phyloP scores from a whole-genome alignment of 495 filamentous ascomycete genomes.

The Trypethelium eluteriae region DNA sequence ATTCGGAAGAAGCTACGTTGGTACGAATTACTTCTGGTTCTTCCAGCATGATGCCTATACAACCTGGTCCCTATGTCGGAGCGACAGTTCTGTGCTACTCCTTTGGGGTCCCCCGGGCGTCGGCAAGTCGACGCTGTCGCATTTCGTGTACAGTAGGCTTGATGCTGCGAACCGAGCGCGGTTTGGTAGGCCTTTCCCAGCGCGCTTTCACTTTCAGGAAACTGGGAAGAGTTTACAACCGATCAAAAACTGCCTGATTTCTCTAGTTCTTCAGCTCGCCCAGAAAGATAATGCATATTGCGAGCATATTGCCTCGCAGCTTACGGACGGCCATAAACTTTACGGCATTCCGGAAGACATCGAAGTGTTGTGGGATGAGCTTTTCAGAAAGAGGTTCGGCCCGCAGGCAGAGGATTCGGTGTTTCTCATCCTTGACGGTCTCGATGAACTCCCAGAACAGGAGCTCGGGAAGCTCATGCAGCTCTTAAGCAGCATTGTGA shows the following conservation, averaged over 20 bases:
- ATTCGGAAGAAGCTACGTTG: conserved; percentile 10
- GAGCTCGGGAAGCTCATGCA: background rate
- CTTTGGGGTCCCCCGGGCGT: background rate
- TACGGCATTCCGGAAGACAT: background rate
- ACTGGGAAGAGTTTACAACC: background rate
- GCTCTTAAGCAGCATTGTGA: conserved; percentile 5
- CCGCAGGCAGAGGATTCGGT: conserved; percentile 2
- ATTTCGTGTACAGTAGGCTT: background rate
- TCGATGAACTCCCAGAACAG: conserved; percentile 7
- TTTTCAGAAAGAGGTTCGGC: conserved; percentile 3
- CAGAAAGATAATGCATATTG: conserved; percentile 7
- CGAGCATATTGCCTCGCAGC: conserved; percentile 7
- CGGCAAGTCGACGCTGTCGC: conserved; percentile 3
- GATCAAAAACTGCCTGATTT: conserved; percentile 7
- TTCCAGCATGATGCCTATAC: background rate
- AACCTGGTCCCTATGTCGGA: background rate
- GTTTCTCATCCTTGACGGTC: conserved; percentile 3
- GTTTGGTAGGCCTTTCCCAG: background rate
- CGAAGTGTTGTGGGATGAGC: conserved; percentile 7
- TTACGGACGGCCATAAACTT: background rate
- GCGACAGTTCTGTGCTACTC: conserved; percentile 1
- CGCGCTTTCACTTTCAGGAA: conserved; percentile 2
- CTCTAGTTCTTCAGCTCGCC: conserved; percentile 4
- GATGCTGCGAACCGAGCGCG: background rate
- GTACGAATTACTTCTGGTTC: conserved; percentile 3